A percentile compares a stretch with the other conserved stretches of the same genome.
Evolutionary conservation across 306 rosid genomes (phyloP).

Genomic region (Quercus variabilis): DNA sequence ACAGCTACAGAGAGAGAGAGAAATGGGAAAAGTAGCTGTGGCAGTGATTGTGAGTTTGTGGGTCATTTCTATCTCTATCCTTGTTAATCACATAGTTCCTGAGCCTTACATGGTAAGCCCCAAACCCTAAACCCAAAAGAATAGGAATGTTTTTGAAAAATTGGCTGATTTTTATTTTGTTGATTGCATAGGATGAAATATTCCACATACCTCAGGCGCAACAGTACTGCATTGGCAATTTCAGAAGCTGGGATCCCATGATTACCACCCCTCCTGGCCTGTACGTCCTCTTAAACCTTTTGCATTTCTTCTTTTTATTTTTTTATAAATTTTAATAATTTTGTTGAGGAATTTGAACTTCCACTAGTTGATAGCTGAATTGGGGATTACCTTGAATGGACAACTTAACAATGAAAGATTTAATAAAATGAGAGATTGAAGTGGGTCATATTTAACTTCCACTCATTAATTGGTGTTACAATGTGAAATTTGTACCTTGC

Average conservation of each 20-base stretch:
- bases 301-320: not conserved
- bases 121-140: not conserved
- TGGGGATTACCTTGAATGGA: too few relatives aligned
- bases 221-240: constrained; percentile 73
- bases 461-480: not conserved
- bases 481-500: not conserved
- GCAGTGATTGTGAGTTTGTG: constrained; percentile 77
- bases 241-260: constrained; percentile 97
- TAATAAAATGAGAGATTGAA: not conserved
- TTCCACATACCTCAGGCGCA: constrained; percentile 85
- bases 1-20: not conserved
- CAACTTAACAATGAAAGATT: not conserved
- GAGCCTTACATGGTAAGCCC: constrained; percentile 76
- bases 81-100: constrained; percentile 61
- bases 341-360: not conserved
- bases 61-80: constrained; percentile 62
- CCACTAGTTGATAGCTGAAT: not conserved
- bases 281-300: constrained; percentile 43
- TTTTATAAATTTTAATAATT: not conserved
- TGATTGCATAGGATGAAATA: constrained; percentile 69
- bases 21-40: constrained; percentile 65
- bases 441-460: too few relatives aligned
- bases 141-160: not conserved
- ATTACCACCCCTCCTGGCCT: constrained; percentile 96
- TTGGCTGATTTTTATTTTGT: not conserved